These are phyloP conservation scores for Xylaria sp. DNA, from an alignment of 2,329 filamentous ascomycete genomes.

Conservation along the genomic window DNA sequence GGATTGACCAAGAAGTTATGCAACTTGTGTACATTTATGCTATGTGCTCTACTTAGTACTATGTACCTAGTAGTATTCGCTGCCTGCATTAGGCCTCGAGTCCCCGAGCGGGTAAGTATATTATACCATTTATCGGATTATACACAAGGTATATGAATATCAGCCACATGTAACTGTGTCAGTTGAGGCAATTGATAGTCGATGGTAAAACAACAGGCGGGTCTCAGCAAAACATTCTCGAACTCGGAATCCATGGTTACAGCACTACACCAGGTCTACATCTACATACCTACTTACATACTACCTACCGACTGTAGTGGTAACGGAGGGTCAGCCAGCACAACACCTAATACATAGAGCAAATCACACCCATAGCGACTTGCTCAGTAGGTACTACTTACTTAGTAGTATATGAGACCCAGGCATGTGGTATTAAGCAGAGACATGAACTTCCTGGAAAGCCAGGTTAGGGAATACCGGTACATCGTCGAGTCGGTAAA, in stretches of 20 bases:
- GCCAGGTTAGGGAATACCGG: background rate
- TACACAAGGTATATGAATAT: background rate
- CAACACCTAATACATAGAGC: background rate
- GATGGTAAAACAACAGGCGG: background rate
- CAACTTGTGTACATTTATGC: too few species aligned
- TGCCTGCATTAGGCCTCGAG: too few species aligned
- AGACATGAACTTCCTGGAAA: background rate
- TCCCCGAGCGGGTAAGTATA: too few species aligned
- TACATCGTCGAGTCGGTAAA: background rate
- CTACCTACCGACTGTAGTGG: too few species aligned
- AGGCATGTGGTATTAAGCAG: background rate
- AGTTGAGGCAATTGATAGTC: slow-evolving; percentile 1
- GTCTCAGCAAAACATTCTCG: background rate
- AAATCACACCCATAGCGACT: too few species aligned
- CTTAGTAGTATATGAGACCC: background rate
- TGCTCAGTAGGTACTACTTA: too few species aligned
- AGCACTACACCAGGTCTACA: background rate
- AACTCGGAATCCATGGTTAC: background rate
- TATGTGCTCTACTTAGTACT: too few species aligned
- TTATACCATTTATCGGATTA: background rate
- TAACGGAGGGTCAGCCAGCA: too few species aligned
- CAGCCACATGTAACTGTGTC: background rate
- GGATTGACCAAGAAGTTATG: too few species aligned
- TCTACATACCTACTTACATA: background rate
- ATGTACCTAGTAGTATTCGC: too few species aligned